phyloP scores from a whole-genome alignment of 179 eudicot genomes.

The Drosera spatulata region DNA sequence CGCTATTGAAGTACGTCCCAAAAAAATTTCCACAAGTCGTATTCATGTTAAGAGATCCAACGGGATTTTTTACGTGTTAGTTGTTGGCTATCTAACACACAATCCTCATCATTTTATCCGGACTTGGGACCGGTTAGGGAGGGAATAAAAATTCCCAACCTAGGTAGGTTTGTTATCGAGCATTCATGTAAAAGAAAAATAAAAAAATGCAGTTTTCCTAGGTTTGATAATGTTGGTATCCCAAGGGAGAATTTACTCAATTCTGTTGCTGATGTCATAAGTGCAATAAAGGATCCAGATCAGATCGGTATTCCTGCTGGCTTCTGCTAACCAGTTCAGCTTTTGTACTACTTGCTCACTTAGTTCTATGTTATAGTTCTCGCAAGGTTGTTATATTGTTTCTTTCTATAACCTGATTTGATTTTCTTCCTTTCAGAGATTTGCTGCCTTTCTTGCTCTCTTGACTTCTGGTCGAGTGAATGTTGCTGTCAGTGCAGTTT shows the following conservation, averaged over 20 bases:
- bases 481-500: constrained; percentile 66
- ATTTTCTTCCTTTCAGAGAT: constrained; percentile 43
- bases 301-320: constrained; percentile 32
- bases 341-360: neutral
- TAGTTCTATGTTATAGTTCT: neutral
- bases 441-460: constrained; percentile 94
- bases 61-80: no score
- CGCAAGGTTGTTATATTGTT: neutral
- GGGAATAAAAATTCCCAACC: no score
- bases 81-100: no score
- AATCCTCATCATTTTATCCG: no score
- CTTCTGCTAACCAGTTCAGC: neutral
- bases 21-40: no score
- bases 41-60: no score
- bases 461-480: constrained; percentile 87
- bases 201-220: constrained; percentile 10
- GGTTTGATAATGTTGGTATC: constrained; percentile 88
- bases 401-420: neutral
- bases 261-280: constrained; percentile 89
- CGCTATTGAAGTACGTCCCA: no score
- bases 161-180: neutral
- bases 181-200: neutral
- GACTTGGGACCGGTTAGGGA: no score
- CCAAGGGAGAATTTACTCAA: constrained; percentile 89
- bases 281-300: constrained; percentile 78